Conservation (phyloP, 192 early-diverging fungal genomes). For the Podochytrium sp. region DNA sequence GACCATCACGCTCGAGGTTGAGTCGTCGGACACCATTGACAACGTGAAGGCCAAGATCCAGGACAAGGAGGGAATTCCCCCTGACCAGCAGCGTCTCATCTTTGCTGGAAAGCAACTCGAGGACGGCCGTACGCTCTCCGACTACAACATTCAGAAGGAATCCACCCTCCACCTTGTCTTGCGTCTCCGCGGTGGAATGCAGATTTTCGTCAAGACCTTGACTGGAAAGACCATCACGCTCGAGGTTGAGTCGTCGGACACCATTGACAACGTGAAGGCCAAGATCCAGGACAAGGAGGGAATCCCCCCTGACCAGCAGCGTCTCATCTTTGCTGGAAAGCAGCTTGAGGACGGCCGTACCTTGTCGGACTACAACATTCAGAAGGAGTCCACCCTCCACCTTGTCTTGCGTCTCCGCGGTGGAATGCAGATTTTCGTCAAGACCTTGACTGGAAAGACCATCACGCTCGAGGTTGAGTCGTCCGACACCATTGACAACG, state of each 20-base stretch:
- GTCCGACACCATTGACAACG: constrained; percentile 77
- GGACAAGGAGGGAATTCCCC: constrained; percentile 78
- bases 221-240: constrained; percentile 76
- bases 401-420: constrained; percentile 67
- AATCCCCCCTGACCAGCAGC: constrained; percentile 75
- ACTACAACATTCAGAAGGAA: constrained; percentile 78
- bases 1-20: constrained; percentile 77
- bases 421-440: constrained; percentile 77
- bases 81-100: constrained; percentile 79
- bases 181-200: constrained; percentile 68
- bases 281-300: constrained; percentile 80
- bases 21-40: constrained; percentile 76
- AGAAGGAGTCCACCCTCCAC: constrained; percentile 69
- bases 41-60: constrained; percentile 82
- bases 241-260: constrained; percentile 72
- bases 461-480: constrained; percentile 77
- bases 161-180: constrained; percentile 71
- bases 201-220: constrained; percentile 77
- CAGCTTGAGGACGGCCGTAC: constrained; percentile 73
- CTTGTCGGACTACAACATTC: constrained; percentile 70
- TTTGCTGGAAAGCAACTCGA: constrained; percentile 82
- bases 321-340: constrained; percentile 76
- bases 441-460: constrained; percentile 79
- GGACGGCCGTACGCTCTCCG: constrained; percentile 70
- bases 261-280: constrained; percentile 74